These are phyloP conservation scores for Solanum paucissectum DNA, from an alignment of 257 asterid genomes.

Conservation along the genomic window DNA sequence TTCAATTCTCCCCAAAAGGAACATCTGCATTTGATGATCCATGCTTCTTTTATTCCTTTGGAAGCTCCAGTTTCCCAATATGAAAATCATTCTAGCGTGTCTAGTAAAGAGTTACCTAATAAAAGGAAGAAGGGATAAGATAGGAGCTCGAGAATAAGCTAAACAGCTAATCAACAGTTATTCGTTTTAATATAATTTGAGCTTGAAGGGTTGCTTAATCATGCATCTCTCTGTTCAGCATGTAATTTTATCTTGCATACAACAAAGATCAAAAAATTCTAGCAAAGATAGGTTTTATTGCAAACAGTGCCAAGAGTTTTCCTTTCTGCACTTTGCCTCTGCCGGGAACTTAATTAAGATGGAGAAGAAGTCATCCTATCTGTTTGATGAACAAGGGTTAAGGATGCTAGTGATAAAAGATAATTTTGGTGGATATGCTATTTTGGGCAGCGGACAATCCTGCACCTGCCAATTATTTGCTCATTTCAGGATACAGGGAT, in stretches of 20 bases:
- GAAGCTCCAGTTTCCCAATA: background rate
- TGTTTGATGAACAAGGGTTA: conserved; percentile 12
- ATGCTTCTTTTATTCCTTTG: background rate
- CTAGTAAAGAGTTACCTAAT: background rate
- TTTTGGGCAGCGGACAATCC: conserved; percentile 61
- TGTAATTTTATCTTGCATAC: too few relatives aligned
- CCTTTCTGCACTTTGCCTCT: too few relatives aligned
- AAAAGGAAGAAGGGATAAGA: background rate
- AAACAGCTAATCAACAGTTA: background rate
- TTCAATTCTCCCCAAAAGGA: background rate
- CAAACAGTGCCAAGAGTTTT: conserved; percentile 24
- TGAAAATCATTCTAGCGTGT: background rate
- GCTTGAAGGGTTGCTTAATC: background rate
- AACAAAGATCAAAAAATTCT: too few relatives aligned
- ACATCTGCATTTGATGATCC: background rate
- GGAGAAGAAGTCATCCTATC: too few relatives aligned
- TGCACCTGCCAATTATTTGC: conserved; percentile 47
- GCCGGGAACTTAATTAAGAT: too few relatives aligned
- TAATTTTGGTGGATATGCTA: conserved; percentile 41
- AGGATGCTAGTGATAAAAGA: conserved; percentile 53
- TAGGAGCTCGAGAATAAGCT: background rate
- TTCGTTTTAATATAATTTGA: background rate
- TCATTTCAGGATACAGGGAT: conserved; percentile 44
- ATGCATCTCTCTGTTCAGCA: background rate
- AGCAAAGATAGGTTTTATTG: too few relatives aligned